These are phyloP conservation scores for Citrus medica DNA, from an alignment of 345 rosid species.

Conservation along the genomic window DNA sequence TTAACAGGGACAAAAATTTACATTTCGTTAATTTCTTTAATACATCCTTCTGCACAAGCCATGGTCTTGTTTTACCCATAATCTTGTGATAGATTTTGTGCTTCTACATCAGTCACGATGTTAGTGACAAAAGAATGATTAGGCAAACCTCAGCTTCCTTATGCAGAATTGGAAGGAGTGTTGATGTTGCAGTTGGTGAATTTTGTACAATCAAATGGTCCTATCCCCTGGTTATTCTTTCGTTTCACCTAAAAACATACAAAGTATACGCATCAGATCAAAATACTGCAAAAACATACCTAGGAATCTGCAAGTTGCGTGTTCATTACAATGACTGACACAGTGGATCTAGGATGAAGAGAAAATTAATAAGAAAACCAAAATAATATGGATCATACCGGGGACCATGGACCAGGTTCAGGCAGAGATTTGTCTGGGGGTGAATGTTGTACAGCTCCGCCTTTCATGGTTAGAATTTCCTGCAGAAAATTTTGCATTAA, in stretches of 20 bases:
- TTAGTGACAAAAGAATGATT: conserved; percentile 27
- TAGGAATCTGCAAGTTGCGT: neutral
- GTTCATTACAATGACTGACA: neutral
- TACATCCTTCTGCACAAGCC: neutral
- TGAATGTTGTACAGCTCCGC: conserved; percentile 87
- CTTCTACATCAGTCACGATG: conserved; percentile 1
- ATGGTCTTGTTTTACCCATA: neutral
- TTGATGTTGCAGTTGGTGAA: conserved; percentile 38
- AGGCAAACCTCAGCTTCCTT: conserved; percentile 14
- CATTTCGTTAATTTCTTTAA: neutral
- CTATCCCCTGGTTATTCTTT: conserved; percentile 68
- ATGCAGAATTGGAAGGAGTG: conserved; percentile 26
- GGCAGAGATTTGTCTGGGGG: conserved; percentile 68
- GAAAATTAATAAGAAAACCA: neutral
- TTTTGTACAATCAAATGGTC: conserved; percentile 96
- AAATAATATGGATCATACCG: conserved; percentile 40
- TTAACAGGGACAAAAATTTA: neutral
- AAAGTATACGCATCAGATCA: conserved; percentile 5
- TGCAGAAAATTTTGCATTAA: conserved; percentile 25
- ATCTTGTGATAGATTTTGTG: neutral
- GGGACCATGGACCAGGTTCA: conserved; percentile 95
- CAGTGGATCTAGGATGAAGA: neutral
- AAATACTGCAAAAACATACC: neutral
- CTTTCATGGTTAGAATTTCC: conserved; percentile 77
- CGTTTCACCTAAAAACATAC: conserved; percentile 54